Base-by-base conservation (phyloP, 1,139 yeast genomes). In the Nadsonia starkeyi-henricii region DNA sequence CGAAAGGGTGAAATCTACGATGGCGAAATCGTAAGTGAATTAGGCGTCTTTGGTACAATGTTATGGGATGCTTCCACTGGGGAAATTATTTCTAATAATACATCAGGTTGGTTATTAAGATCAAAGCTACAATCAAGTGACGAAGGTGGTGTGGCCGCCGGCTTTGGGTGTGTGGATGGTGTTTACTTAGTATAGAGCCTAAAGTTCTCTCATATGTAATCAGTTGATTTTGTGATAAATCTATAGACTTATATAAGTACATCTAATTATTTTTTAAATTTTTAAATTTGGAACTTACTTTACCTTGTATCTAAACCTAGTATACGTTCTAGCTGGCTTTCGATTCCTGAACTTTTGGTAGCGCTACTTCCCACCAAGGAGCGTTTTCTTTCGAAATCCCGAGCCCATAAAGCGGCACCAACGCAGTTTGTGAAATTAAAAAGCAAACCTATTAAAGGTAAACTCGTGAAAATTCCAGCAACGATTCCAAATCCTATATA, bases 81-180 rank as follows among this genome's bases (percentile, higher is more conserved):
- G 2, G 72, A 76, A 42, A 69, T 83, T 9, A 59, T 77, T 45
- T 62, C 69, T 45, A 91, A 91, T 62, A 77, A 77, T 43, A 75
- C 76, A 55, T 78, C 88, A 1, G 97, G 96, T 4, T 85, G 85
- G 78, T 72, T 91, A 54, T 69, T 91, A 57, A 78, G 98, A 65
- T 85, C 96, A 2, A 91, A 91, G 64, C 77, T 88, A 51, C 81
- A 85, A 55, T 71, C 82, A 2, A 83, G 95, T 50, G 80, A 91
- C 64, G 98, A 91, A 69, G 98, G 98, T 46, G 98, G 98, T 41
- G 96, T 91, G 36, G 97, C 97, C 30, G 97, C 98, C 15, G 98
- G 98, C 0, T 91, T 85, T 66, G 98, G 97, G 12, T 88, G 96
- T 65, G 86, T 91, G 48, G 98, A 91, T 65, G 84, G 89, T 58